These are phyloP conservation scores for Caryopteris hybrid DNA, from an alignment of 305 asterid species.

Conservation along the genomic window DNA sequence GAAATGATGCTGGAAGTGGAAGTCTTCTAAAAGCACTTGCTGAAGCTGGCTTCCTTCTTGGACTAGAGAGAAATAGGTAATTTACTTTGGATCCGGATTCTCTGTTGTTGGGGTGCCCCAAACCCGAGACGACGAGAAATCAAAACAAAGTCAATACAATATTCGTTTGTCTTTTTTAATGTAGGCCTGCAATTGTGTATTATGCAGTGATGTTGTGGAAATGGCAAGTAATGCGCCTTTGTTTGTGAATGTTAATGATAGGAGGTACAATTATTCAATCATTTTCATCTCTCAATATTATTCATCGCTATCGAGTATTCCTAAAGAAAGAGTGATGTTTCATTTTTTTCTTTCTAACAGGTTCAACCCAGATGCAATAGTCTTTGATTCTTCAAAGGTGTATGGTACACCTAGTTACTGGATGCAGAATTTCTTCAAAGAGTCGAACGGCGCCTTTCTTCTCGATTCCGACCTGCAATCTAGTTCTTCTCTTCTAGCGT, in stretches of 20 bases:
- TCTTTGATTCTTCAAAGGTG: slow-evolving; percentile 64
- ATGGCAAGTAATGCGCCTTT: slow-evolving; percentile 97
- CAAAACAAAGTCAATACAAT: neutral
- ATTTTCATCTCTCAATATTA: neutral
- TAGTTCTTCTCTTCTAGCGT: slow-evolving; percentile 44
- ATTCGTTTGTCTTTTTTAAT: neutral
- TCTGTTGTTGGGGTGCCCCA: no score
- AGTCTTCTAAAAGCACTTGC: slow-evolving; percentile 78
- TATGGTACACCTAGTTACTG: slow-evolving; percentile 94
- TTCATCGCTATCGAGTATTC: neutral
- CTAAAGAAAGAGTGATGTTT: neutral
- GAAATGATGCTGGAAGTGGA: slow-evolving; percentile 74
- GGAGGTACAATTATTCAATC: slow-evolving; percentile 38
- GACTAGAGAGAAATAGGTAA: slow-evolving; percentile 82
- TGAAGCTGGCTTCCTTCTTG: slow-evolving; percentile 84
- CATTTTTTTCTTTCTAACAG: slow-evolving; percentile 24
- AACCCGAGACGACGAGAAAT: no score
- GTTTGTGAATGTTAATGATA: slow-evolving; percentile 68
- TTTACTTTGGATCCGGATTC: no score
- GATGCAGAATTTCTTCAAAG: slow-evolving; percentile 89
- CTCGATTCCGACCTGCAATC: slow-evolving; percentile 55
- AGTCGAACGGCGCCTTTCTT: slow-evolving; percentile 81
- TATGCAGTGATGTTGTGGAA: slow-evolving; percentile 68
- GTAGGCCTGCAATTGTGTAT: neutral
- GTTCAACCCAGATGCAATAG: slow-evolving; percentile 92